Evolutionary conservation across 2,329 filamentous ascomycete genomes (phyloP).

Genomic region (Lachnellula cervina): DNA sequence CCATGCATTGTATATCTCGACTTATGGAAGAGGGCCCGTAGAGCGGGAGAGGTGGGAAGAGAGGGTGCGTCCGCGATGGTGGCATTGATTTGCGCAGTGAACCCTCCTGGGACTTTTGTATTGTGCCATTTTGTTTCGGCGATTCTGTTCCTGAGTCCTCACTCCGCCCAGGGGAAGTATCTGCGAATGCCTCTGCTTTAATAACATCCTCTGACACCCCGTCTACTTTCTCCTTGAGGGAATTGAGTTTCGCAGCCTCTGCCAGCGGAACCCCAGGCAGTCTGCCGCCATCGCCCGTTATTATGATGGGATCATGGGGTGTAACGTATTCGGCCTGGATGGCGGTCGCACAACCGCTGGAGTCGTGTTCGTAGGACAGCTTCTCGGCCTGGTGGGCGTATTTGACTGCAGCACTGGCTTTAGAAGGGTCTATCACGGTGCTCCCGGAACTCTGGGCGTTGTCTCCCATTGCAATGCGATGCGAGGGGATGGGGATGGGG

Average conservation of each 20-base stretch:
- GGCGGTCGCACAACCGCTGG: slow-evolving; percentile 39
- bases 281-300: slow-evolving; percentile 61
- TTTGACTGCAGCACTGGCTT: slow-evolving; percentile 39
- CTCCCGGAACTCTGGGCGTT: background rate
- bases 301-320: slow-evolving; percentile 65
- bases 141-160: slow-evolving; percentile 5
- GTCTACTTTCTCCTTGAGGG: slow-evolving; percentile 47
- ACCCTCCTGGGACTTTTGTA: slow-evolving; percentile 43
- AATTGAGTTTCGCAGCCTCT: slow-evolving; percentile 68
- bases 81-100: slow-evolving; percentile 49
- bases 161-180: slow-evolving; percentile 2
- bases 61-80: slow-evolving; percentile 66
- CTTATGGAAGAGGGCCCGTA: slow-evolving; percentile 70
- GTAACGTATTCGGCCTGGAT: slow-evolving; percentile 62
- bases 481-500: too few species aligned
- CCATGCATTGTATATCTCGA: slow-evolving; percentile 59
- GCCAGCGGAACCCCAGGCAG: slow-evolving; percentile 64
- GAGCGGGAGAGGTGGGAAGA: slow-evolving; percentile 79
- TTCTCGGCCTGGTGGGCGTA: slow-evolving; percentile 60
- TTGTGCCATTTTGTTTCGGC: slow-evolving; percentile 19
- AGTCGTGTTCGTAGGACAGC: slow-evolving; percentile 39
- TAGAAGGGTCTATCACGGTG: background rate
- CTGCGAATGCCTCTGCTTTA: slow-evolving; percentile 33
- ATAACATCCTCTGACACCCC: slow-evolving; percentile 20
- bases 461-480: slow-evolving; percentile 3